Evolutionary conservation across 2,329 filamentous ascomycete genomes (phyloP).

Genomic region (Claviceps quebecensis): DNA sequence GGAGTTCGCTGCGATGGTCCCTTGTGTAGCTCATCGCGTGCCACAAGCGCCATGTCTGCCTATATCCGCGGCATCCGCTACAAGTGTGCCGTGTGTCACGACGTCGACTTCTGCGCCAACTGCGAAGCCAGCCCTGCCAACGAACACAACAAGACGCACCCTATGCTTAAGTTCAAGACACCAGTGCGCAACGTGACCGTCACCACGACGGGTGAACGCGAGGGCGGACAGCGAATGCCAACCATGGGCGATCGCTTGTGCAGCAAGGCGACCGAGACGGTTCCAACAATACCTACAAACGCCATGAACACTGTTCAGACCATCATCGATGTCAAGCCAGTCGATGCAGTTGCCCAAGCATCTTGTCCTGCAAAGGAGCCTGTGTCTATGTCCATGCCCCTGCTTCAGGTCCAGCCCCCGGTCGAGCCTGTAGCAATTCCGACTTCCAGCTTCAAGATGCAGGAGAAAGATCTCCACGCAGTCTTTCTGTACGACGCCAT

Average conservation of each 20-base stretch:
- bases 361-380: slow-evolving; percentile 3
- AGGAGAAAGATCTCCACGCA: slow-evolving; percentile 27
- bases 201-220: slow-evolving; percentile 68
- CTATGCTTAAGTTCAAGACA: slow-evolving; percentile 92
- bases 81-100: slow-evolving; percentile 93
- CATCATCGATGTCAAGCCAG: slow-evolving; percentile 56
- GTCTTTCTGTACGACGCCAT: slow-evolving; percentile 68
- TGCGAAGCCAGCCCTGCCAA: slow-evolving; percentile 83
- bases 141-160: slow-evolving; percentile 87
- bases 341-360: slow-evolving; percentile 20
- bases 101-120: slow-evolving; percentile 86
- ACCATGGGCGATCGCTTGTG: slow-evolving; percentile 52
- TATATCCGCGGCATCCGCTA: slow-evolving; percentile 84
- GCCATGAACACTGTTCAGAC: slow-evolving; percentile 48
- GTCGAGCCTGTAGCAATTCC: slow-evolving; percentile 6
- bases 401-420: slow-evolving; percentile 5
- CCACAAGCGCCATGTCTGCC: slow-evolving; percentile 33
- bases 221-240: slow-evolving; percentile 48
- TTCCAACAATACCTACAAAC: slow-evolving; percentile 30
- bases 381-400: slow-evolving; percentile 3
- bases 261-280: slow-evolving; percentile 33
- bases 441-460: slow-evolving; percentile 9
- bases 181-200: slow-evolving; percentile 80
- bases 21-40: slow-evolving; percentile 46
- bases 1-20: slow-evolving; percentile 95